Evolutionary conservation across 345 rosid genomes (phyloP), one percentile per base, ranked within the genome.

Genomic region (Aegle marmelos): DNA sequence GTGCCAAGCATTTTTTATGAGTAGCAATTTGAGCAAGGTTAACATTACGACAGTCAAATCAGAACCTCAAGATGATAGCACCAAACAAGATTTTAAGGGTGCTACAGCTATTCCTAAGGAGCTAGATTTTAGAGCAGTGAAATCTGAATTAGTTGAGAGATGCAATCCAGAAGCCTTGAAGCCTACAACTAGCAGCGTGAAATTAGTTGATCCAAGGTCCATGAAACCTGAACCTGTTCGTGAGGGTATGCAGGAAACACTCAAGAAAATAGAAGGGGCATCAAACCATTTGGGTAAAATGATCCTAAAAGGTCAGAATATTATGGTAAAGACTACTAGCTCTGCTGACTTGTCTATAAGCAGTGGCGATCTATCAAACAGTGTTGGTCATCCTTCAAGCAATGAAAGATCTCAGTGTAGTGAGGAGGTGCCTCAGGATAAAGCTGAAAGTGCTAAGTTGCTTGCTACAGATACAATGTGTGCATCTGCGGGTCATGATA

Each of bases 21-120:
- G 79, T 78, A 77, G 85, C 68, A 85, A 77, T 59, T 59, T 73
- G 45, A 80, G 75, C 59, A 53, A 66, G 16, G 66, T 74, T 74
- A 82, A 75, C 56, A 76, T 81, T 9, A 78, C 81, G 72, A 77
- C 70, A 68, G 87, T 94, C 33, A 94, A 93, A 83, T 73, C 87
- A 50, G 97, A 94, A 84, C 88, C 88, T 7, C 45, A 73, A 79
- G 93, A 93, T 74, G 94, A 85, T 78, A 76, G 71, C 73, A 59
- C 58, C 74, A 83, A 68, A 70, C 66, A 37, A 78, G 83, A 78
- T 77, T 76, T 70, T 36, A 61, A 59, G 61, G 83, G 33, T 11
- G 73, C 72, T 78, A 70, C 73, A 58, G 72, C 70, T 27, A 79
- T 21, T 75, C 70, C 82, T 50, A 28, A 9, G 24, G 75, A 60